These are phyloP conservation scores for Hypoxylon lenormandii DNA, from an alignment of 495 filamentous ascomycete genomes.

Conservation along the genomic window DNA sequence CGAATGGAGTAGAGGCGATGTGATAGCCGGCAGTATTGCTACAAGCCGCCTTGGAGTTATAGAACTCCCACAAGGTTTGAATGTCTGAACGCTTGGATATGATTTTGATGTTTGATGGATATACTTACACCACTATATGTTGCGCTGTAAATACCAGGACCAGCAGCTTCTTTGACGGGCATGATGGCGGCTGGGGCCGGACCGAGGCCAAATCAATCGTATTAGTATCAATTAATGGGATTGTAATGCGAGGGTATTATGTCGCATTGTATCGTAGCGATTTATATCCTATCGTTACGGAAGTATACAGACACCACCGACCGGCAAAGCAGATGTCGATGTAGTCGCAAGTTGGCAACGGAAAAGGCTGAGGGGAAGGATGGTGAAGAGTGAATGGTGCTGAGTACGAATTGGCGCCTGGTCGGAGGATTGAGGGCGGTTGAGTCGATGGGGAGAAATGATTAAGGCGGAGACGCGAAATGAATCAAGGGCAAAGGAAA, in stretches of 20 bases:
- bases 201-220: constrained; percentile 8
- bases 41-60: neutral
- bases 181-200: constrained; percentile 44
- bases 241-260: constrained; percentile 3
- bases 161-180: constrained; percentile 52
- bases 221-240: neutral
- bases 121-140: constrained; percentile 90
- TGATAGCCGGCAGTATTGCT: neutral
- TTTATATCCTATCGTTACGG: too few relatives aligned
- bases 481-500: constrained; percentile 13
- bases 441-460: neutral
- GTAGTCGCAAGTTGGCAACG: too few relatives aligned
- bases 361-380: too few relatives aligned
- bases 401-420: too few relatives aligned
- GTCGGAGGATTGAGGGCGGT: neutral
- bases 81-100: too few relatives aligned
- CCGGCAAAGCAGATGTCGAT: too few relatives aligned
- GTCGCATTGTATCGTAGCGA: neutral
- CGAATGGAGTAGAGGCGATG: neutral
- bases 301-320: too few relatives aligned
- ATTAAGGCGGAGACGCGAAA: constrained; percentile 36
- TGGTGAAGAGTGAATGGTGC: too few relatives aligned
- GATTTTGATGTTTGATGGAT: neutral
- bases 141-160: constrained; percentile 78
- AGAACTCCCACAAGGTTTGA: constrained; percentile 9